These are phyloP conservation scores for Globisporangium cederbergense DNA, from an alignment of 352 stramenopile species.

Conservation along the genomic window DNA sequence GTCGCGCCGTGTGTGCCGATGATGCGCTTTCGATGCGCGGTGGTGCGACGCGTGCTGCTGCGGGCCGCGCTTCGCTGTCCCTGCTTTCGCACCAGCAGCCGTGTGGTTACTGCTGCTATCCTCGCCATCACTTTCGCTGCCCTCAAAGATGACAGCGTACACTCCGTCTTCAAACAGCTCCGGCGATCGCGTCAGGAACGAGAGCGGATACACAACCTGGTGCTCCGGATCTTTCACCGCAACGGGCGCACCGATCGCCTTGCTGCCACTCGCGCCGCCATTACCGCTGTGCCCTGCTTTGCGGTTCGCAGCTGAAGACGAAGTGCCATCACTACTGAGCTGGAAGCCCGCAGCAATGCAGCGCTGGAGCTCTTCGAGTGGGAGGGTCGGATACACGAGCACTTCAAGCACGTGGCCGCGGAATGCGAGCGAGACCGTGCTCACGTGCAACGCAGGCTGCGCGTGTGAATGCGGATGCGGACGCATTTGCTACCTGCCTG, in stretches of 20 bases:
- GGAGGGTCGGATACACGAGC: conserved; percentile 33
- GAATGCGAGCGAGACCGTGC: conserved; percentile 36
- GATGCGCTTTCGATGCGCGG: not conserved
- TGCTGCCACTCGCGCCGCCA: conserved; percentile 20
- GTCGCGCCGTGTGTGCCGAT: conserved; percentile 12
- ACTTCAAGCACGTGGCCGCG: conserved; percentile 29
- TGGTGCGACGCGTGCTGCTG: not conserved
- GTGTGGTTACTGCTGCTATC: not conserved
- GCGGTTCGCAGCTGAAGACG: no score
- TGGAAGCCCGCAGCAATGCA: conserved; percentile 49
- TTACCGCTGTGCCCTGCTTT: conserved; percentile 14
- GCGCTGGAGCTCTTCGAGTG: conserved; percentile 44
- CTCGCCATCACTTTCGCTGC: conserved; percentile 3
- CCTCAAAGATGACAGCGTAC: conserved; percentile 41
- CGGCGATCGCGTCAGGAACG: conserved; percentile 51
- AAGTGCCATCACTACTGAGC: conserved; percentile 1
- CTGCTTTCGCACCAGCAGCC: not conserved
- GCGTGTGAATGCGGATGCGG: not conserved
- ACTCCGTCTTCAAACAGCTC: conserved; percentile 44
- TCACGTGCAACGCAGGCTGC: conserved; percentile 22
- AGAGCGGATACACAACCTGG: conserved; percentile 64
- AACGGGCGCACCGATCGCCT: conserved; percentile 12
- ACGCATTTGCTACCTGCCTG: conserved; percentile 2
- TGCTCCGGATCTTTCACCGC: conserved; percentile 27
- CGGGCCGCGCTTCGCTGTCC: conserved; percentile 1